These are phyloP conservation scores for Paramecium bursaria DNA, from an alignment of 73 alveolate genomes.

Conservation along the genomic window DNA sequence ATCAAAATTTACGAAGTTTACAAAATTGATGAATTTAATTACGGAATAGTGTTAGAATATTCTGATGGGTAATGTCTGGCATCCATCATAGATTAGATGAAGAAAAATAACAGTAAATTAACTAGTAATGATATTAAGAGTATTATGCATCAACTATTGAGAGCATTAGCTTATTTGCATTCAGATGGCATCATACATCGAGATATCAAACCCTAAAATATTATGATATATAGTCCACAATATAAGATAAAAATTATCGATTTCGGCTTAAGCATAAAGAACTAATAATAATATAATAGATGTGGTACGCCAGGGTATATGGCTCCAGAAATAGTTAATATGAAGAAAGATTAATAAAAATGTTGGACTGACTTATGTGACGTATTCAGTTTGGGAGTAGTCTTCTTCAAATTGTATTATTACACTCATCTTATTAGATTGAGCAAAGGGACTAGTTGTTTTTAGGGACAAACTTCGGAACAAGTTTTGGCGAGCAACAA, in stretches of 20 bases:
- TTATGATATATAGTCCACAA: slow-evolving; percentile 62
- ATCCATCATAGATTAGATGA: neutral
- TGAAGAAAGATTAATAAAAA: slow-evolving; percentile 66
- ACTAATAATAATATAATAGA: slow-evolving; percentile 30
- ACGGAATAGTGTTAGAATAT: slow-evolving; percentile 25
- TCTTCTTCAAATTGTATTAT: slow-evolving; percentile 45
- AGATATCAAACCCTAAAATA: slow-evolving; percentile 81
- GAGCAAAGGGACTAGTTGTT: slow-evolving; percentile 46
- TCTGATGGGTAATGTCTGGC: neutral
- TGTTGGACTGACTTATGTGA: slow-evolving; percentile 49
- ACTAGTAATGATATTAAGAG: slow-evolving; percentile 10
- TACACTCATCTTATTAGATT: no score
- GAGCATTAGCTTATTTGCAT: slow-evolving; percentile 76
- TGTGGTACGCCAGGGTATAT: slow-evolving; percentile 94
- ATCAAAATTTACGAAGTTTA: slow-evolving; percentile 37
- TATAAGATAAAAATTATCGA: slow-evolving; percentile 5
- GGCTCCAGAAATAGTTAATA: slow-evolving; percentile 90
- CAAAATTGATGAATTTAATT: slow-evolving; percentile 6
- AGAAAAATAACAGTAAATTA: neutral
- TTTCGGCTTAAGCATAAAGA: slow-evolving; percentile 29
- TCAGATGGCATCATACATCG: slow-evolving; percentile 76
- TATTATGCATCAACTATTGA: neutral
- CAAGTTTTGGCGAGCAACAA: slow-evolving; percentile 52
- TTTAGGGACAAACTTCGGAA: slow-evolving; percentile 56
- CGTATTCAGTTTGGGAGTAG: slow-evolving; percentile 51